Base-by-base conservation (phyloP, 805 yeast genomes). In the Candida andamanensis region DNA sequence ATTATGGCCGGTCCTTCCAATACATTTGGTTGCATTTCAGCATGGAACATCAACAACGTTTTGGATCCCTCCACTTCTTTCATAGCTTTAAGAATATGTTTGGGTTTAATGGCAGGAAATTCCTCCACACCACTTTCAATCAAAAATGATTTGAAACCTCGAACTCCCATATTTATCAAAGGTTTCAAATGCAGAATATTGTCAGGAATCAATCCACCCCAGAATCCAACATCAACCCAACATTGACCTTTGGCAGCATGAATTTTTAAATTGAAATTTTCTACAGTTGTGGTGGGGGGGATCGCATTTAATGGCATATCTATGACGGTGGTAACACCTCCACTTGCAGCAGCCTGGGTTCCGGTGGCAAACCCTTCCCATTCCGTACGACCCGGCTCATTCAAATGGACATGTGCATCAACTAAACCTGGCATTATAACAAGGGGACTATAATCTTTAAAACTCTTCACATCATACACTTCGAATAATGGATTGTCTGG, bases 321-420 rank as follows among this genome's bases (percentile, higher is more conserved):
- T 13, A 89, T 73, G 13, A 89, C 94, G 0, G 96, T 87, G 15
- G 97, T 89, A 29, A 89, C 97, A 36, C 97, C 97, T 12, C 97
- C 97, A 9, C 89, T 71, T 0, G 95, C 95, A 0, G 97, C 97
- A 2, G 95, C 84, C 52, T 80, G 80, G 0, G 97, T 89, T 0
- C 97, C 97, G 0, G 95, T 82, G n/a, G 79, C 95, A 54, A 90
- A 89, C 2, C 97, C 97, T 58, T 89, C 97, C 97, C 97, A 89
- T 41, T 87, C 95, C 1, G 97, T 89, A 46, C 97, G 67, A n/a
- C 97, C 97, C 0, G 97, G 97, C 50, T 90, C 97, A 55, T 90
- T 90, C 45, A 89, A 63, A 50, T 89, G 97, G 16, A 89, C 97
- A 55, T 89, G 97, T 4, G 95, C 74, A 50, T 89, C 97, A 4